Conservation (phyloP, 768 basidiomycete genomes). For the Gymnopilus dilepis region DNA sequence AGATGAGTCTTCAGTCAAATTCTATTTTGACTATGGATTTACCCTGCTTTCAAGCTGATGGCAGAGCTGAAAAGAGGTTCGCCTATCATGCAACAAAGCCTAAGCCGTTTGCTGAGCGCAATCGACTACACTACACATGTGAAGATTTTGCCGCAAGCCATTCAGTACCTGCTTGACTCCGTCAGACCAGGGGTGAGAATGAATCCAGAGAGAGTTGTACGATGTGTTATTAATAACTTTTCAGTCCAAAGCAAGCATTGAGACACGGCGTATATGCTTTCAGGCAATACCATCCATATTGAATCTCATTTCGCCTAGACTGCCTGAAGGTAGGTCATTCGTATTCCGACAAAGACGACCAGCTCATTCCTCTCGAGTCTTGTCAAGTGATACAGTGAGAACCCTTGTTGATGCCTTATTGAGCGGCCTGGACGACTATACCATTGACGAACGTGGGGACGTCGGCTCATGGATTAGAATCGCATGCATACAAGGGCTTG, state of each 20-base stretch:
- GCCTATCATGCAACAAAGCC: conserved; percentile 69
- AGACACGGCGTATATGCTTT: conserved; percentile 47
- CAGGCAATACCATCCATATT: conserved; percentile 56
- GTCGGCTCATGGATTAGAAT: conserved; percentile 96
- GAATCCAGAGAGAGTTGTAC: conserved; percentile 5
- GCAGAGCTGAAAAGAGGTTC: conserved; percentile 59
- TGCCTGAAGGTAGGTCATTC: conserved; percentile 50
- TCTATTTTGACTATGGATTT: conserved; percentile 15
- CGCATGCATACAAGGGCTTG: conserved; percentile 72
- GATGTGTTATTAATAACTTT: background rate
- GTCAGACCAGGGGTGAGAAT: conserved; percentile 58
- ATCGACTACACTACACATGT: conserved; percentile 66
- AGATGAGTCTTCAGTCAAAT: conserved; percentile 64
- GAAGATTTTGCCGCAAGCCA: conserved; percentile 56
- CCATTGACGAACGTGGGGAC: conserved; percentile 93
- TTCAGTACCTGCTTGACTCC: conserved; percentile 63
- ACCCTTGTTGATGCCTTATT: conserved; percentile 61
- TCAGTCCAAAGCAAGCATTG: conserved; percentile 40
- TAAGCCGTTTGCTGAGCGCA: conserved; percentile 71
- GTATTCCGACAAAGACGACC: conserved; percentile 10
- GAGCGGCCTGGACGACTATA: conserved; percentile 88
- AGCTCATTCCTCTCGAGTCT: conserved; percentile 41
- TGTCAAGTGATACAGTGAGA: conserved; percentile 50
- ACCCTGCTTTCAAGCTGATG: conserved; percentile 56
- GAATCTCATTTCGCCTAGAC: conserved; percentile 44